Conservation (phyloP, 768 basidiomycete species). For the Pleurotus eryngii region DNA sequence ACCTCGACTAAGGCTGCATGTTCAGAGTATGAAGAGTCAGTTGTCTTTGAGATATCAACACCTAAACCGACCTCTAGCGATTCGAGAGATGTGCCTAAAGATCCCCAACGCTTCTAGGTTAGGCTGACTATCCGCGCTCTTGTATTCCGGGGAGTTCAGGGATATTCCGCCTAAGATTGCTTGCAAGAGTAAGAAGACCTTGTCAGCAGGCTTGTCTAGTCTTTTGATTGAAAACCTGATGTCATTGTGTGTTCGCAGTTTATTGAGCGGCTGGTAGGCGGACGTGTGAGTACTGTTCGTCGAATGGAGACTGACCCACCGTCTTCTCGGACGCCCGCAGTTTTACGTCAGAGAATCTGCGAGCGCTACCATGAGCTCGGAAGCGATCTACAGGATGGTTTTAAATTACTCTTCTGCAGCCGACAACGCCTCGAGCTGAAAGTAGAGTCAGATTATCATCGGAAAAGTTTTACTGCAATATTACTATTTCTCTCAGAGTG, state of each 20-base stretch:
- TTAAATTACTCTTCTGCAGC: constrained; percentile 60
- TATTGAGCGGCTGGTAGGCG: constrained; percentile 50
- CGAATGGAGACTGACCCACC: constrained; percentile 30
- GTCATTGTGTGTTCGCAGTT: constrained; percentile 66
- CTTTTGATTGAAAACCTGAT: constrained; percentile 77
- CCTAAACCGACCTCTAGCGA: constrained; percentile 59
- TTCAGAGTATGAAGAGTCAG: constrained; percentile 3
- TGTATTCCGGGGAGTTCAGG: constrained; percentile 67
- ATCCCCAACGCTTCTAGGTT: constrained; percentile 65
- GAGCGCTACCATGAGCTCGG: not conserved
- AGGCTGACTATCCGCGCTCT: constrained; percentile 66
- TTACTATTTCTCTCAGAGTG: constrained; percentile 65
- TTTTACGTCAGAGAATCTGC: constrained; percentile 65
- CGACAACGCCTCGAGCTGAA: constrained; percentile 63
- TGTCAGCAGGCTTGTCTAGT: constrained; percentile 68
- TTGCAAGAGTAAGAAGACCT: constrained; percentile 82
- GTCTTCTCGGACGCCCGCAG: constrained; percentile 75
- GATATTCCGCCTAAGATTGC: constrained; percentile 72
- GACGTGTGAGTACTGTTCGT: not conserved
- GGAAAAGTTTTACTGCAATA: constrained; percentile 16
- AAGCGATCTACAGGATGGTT: not conserved
- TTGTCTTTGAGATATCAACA: not conserved
- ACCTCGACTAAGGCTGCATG: constrained; percentile 72
- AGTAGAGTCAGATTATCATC: not conserved
- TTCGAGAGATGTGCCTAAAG: constrained; percentile 73